Base-by-base conservation (phyloP, 2,329 filamentous ascomycete species). In the Fusarium ambrosium region DNA sequence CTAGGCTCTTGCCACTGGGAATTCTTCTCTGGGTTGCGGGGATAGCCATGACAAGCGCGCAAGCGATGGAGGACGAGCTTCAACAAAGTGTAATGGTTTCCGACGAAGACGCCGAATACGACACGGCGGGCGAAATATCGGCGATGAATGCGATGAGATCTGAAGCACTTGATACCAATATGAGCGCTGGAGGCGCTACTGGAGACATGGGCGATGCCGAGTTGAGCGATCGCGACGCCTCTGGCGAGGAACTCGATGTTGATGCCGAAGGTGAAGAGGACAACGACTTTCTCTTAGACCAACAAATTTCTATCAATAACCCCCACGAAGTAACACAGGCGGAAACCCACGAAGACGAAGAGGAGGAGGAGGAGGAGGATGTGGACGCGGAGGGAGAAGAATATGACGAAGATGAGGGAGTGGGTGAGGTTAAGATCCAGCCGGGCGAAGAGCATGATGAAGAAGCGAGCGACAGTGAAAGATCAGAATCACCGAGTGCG, bases 61-160 rank as follows among this genome's bases (percentile, higher is more conserved):
- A 89, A 77, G 83, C 86, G 60, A 89, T 89, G 82, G 86, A 90
- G 79, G 88, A 91, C 69, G 87, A 90, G 80, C 84, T 89, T 66
- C 89, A 90, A 77, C 87, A 89, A 76, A 89, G 88, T 79, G 86
- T 86, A 51, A 82, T 88, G 74, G 83, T 87, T 66, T 88, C 87
- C 7, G 87, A 88, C 6, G 87, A 88, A 67, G 86, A 86, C 66
- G 85, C 84, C 59, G 85, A 86, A 39, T 86, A 85, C 64, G 83
- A 81, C 60, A 81, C 79, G 37, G 80, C 76, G 56, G 83, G 83
- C 53, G 78, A 77, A 55, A 73, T 72, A 61, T 71, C 63, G 43
- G 74, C 66, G 41, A 76, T 66, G 29, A 76, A 79, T 59, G 73
- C 74, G n/a, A 76, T 78, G 48, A 69, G 71, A 1, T 58, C 68